These are phyloP conservation scores for Nematodospora valgi DNA, from an alignment of 805 yeast species.

Conservation along the genomic window DNA sequence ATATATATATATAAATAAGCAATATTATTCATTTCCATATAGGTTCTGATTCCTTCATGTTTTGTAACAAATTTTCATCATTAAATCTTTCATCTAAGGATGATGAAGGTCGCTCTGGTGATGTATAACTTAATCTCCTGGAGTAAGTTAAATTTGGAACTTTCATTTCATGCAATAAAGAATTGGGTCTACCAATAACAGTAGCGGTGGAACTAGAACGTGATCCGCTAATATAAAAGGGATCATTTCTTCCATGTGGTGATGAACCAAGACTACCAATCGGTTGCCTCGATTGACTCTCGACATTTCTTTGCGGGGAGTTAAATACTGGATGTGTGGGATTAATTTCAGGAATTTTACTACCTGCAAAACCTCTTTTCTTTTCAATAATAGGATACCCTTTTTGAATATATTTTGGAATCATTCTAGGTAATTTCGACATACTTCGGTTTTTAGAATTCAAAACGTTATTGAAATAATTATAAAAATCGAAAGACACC, in stretches of 20 bases:
- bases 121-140: constrained; percentile 14
- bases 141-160: constrained; percentile 7
- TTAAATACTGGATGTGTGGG: constrained; percentile 28
- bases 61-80: constrained; percentile 26
- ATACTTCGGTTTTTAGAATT: constrained; percentile 3
- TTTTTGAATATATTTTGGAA: constrained; percentile 15
- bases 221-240: not conserved
- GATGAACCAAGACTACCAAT: constrained; percentile 1
- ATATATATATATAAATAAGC: not conserved
- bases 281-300: too few relatives aligned
- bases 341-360: constrained; percentile 9
- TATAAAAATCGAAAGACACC: constrained; percentile 5
- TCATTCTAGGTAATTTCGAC: constrained; percentile 26
- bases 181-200: constrained; percentile 6
- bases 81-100: constrained; percentile 34
- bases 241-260: not conserved
- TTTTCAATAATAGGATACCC: constrained; percentile 25
- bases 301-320: constrained; percentile 17
- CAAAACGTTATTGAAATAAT: constrained; percentile 7
- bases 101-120: constrained; percentile 34
- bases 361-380: constrained; percentile 3
- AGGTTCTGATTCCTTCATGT: constrained; percentile 13
- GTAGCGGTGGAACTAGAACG: constrained; percentile 1
- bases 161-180: constrained; percentile 7
- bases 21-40: constrained; percentile 15